Base-by-base conservation (phyloP, 208 protist genomes). In the Acanthamoeba triangularis region DNA sequence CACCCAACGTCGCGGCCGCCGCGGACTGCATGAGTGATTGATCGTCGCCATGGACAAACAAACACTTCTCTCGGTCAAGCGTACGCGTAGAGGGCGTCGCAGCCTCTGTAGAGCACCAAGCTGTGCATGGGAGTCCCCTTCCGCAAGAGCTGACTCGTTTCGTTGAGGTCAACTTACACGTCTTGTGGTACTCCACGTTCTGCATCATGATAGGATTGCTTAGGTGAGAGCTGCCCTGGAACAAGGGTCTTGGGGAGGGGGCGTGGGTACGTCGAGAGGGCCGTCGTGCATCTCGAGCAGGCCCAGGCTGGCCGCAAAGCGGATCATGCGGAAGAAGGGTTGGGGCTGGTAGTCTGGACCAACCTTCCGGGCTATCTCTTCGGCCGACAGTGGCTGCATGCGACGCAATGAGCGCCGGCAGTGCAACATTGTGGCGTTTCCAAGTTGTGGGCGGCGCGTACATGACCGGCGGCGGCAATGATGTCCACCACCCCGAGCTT, bases 151-250 rank as follows among this genome's bases (percentile, higher is more conserved):
- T 76, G 30, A 13, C 30, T 76, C 14, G 67, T 76, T 37, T 76
- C 67, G 67, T 76, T 76, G 23, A 76, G 67, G 30, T 33, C n/a
- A 41, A 76, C 67, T 30, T 23, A 13, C 33, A 41, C 8, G 67
- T 76, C 67, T 76, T 23, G 67, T 76, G 67, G 67, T 76, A 76
- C 4, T 76, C n/a, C 33, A 76, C 67, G 67, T 76, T 76, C 67
- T 76, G 61, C 61, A 10, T 76, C 20, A 33, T 16, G 0, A 76
- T 3, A 2, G 56, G 56, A 7, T 47, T 47, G 41, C 41, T 0
- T 2, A 4, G 41, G 56, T 61, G 20, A 61, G 56, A 3, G 20
- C 56, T 2, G 1, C 3, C 14, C 14, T 28, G 3, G 2, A 61
- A 3, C 14, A 61, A 61, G 23, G 56, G 23, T 3, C 56, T 11